phyloP scores from a whole-genome alignment of 495 filamentous ascomycete genomes.

The Annulohypoxylon moriforme region DNA sequence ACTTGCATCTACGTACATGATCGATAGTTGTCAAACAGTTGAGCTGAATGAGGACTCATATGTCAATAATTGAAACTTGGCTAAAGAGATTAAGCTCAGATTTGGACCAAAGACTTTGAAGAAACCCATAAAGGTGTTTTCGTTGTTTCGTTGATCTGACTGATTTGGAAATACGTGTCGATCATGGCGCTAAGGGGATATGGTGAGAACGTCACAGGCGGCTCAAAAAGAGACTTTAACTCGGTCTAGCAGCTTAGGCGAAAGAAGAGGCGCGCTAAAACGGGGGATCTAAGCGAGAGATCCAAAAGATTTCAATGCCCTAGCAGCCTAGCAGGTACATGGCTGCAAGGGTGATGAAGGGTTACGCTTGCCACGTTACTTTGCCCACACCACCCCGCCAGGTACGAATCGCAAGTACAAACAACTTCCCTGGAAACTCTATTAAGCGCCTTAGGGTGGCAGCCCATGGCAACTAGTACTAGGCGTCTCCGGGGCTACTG shows the following conservation, averaged over 20 bases:
- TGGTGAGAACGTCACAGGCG: conserved; percentile 38
- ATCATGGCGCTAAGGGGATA: conserved; percentile 30
- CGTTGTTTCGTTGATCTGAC: neutral
- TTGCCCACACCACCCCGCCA: conserved; percentile 16
- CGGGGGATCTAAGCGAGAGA: conserved; percentile 37
- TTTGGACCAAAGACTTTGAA: neutral
- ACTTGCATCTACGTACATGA: conserved; percentile 6
- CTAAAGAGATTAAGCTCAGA: conserved; percentile 6
- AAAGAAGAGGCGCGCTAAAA: conserved; percentile 23
- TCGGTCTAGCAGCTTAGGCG: conserved; percentile 20
- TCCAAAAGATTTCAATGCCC: conserved; percentile 16
- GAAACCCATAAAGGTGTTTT: neutral
- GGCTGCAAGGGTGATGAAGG: conserved; percentile 11
- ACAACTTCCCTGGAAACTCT: neutral
- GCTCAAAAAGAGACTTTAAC: conserved; percentile 31
- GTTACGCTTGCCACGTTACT: conserved; percentile 34
- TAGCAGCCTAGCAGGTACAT: too few species aligned
- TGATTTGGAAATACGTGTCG: conserved; percentile 12
- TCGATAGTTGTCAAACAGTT: neutral
- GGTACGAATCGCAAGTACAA: conserved; percentile 21
- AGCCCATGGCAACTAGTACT: neutral
- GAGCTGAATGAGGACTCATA: neutral
- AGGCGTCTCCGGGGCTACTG: neutral
- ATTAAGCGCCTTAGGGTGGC: conserved; percentile 13
- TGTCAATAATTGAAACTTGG: neutral